Conservation (phyloP, 2,329 filamentous ascomycete species). For the Lecanicillium sp. region DNA sequence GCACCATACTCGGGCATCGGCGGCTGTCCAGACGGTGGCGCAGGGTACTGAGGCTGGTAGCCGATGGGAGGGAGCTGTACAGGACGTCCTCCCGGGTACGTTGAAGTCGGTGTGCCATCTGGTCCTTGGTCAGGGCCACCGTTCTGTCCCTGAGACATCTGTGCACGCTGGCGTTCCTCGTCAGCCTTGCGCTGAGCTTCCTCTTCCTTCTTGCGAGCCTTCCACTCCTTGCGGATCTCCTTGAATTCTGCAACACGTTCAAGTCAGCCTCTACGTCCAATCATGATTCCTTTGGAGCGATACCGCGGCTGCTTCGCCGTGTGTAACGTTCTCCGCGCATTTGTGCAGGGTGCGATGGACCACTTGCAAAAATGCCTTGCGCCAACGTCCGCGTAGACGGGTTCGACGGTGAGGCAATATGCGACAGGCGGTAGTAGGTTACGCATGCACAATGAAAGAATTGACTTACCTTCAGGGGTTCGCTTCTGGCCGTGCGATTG, state of each 20-base stretch:
- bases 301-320: too few species aligned
- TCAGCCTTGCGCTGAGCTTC: conserved; percentile 83
- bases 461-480: conserved; percentile 82
- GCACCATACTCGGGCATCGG: conserved; percentile 40
- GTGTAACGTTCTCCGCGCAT: too few species aligned
- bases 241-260: conserved; percentile 82
- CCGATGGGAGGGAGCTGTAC: conserved; percentile 62
- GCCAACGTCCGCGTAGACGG: too few species aligned
- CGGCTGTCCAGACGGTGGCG: conserved; percentile 41
- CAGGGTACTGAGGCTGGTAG: conserved; percentile 56
- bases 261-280: conserved; percentile 16
- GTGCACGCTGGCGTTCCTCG: conserved; percentile 66
- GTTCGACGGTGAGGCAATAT: too few species aligned
- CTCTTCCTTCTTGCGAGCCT: conserved; percentile 98
- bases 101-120: conserved; percentile 24
- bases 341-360: too few species aligned
- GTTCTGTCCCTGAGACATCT: not conserved
- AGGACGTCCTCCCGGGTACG: conserved; percentile 43
- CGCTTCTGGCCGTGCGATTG: conserved; percentile 92
- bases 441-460: too few species aligned
- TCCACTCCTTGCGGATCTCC: conserved; percentile 98
- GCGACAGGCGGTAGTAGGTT: too few species aligned
- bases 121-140: conserved; percentile 13
- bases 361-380: too few species aligned
- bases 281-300: too few species aligned